Evolutionary conservation across 495 filamentous ascomycete genomes (phyloP).

Genomic region (Cenococcum geophilum): DNA sequence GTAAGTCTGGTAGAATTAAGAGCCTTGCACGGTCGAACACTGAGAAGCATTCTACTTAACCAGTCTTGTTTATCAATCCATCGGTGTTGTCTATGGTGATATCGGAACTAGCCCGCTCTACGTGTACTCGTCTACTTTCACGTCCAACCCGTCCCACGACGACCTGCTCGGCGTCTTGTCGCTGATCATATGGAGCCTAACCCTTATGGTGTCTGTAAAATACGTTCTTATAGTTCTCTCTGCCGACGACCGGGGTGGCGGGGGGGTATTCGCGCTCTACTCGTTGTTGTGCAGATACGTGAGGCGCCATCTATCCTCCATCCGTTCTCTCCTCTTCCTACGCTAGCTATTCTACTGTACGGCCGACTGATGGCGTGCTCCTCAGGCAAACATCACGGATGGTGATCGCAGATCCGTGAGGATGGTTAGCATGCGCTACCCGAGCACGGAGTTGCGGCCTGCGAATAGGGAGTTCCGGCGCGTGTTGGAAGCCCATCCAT

Average conservation of each 20-base stretch:
- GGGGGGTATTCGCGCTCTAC: conserved; percentile 27
- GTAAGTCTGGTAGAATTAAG: too few species aligned
- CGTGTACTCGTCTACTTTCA: conserved; percentile 14
- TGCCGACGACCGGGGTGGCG: conserved; percentile 32
- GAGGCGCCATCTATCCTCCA: conserved; percentile 22
- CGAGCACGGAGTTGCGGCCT: too few species aligned
- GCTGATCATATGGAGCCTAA: conserved; percentile 23
- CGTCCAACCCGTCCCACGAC: background rate
- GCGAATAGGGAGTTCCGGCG: too few species aligned
- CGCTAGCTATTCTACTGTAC: background rate
- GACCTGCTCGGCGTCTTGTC: conserved; percentile 26
- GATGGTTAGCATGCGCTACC: too few species aligned
- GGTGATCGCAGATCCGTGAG: too few species aligned
- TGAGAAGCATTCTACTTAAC: too few species aligned
- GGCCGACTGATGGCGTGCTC: background rate
- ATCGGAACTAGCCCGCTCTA: conserved; percentile 13
- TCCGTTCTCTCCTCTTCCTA: background rate
- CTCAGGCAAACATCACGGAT: too few species aligned
- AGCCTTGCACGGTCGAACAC: too few species aligned
- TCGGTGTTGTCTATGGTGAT: conserved; percentile 11
- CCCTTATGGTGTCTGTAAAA: conserved; percentile 25
- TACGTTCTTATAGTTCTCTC: conserved; percentile 41
- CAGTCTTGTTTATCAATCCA: too few species aligned
- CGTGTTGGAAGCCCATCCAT: too few species aligned
- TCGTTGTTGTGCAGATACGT: too few species aligned